phyloP scores from a whole-genome alignment of 2,329 filamentous ascomycete species.

The Botryosphaeria dothidea region DNA sequence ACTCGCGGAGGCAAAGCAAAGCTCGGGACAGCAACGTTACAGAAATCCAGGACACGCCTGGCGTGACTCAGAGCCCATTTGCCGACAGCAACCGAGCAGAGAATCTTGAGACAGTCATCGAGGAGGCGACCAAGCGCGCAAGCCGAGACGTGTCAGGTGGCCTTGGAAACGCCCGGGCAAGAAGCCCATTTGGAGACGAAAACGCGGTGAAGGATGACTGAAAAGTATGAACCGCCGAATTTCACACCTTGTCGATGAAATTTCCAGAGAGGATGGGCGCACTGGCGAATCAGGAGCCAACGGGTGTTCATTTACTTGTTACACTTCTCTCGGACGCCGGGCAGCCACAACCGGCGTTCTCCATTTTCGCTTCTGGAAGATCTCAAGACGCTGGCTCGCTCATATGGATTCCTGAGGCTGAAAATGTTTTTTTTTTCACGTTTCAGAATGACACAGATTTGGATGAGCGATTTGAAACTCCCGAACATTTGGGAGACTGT shows the following conservation, averaged over 20 bases:
- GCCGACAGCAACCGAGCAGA: conserved; percentile 33
- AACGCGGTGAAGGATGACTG: conserved; percentile 16
- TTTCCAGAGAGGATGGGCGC: background rate
- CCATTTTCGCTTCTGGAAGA: conserved; percentile 14
- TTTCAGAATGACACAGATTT: conserved; percentile 12
- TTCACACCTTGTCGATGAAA: background rate
- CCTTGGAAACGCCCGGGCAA: conserved; percentile 27
- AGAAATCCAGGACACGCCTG: conserved; percentile 40
- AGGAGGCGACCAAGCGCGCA: conserved; percentile 45
- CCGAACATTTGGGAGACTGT: background rate
- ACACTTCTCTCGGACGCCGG: conserved; percentile 1
- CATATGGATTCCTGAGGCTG: conserved; percentile 14
- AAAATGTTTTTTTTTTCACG: conserved; percentile 6
- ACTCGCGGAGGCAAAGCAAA: background rate
- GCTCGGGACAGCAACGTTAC: conserved; percentile 33
- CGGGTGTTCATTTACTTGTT: background rate
- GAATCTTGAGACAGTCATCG: conserved; percentile 47
- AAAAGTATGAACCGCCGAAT: background rate
- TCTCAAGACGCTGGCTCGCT: conserved; percentile 19
- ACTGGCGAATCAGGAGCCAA: conserved; percentile 3
- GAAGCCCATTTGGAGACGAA: conserved; percentile 32
- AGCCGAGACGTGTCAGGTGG: conserved; percentile 27
- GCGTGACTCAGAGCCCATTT: conserved; percentile 36
- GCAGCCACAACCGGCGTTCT: background rate
- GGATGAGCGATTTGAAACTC: conserved; percentile 10